Base-by-base conservation (phyloP, 2,329 filamentous ascomycete genomes). In the Neofusicoccum ribis region DNA sequence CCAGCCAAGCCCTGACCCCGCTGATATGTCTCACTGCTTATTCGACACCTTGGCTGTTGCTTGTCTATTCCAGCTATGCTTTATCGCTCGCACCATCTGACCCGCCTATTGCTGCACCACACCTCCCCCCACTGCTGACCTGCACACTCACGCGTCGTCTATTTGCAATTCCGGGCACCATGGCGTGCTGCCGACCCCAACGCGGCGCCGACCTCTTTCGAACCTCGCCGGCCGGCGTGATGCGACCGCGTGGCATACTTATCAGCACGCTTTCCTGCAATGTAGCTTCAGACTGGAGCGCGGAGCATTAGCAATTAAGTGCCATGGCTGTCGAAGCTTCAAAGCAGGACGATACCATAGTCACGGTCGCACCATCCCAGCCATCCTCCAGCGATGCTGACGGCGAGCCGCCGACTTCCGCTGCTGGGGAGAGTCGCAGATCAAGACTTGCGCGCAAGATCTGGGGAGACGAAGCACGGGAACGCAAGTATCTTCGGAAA, bases 31-130 rank as follows among this genome's bases (percentile, higher is more conserved):
- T 20, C 31, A 12, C 41, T 36, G 56, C 56, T 60, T 60, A 47
- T 60, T 60, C 43, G 56, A 37, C 15, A 14, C 37, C 41, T 37
- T 49, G 41, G n/a, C 14, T 20, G 56, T 12, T 47, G 20, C 56
- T 17, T 60, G 43, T 60, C 56, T 37, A 47, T 37, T 47, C 31
- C 43, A 60, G 41, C 56, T 9, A 12, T 49, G 12, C 43, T 44
- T 60, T 60, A 60, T 60, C 56, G n/a, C n/a, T 60, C 43, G 56
- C 56, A 60, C 44, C 56, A 60, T 47, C 17, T 47, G 41, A 60
- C 43, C 56, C 56, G 31, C 56, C 56, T 47, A 60, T 60, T 60
- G 56, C 56, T 47, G 56, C 56, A 60, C 31, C 43, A 37, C 56
- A 37, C 56, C 11, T 23, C 11, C 54, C 50, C 52, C 56, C 56